Percentiles rank a stretch among this genome's conserved stretches.
Conservation (phyloP, 1,284 basidiomycete species). For the Volvariella surrecta region DNA sequence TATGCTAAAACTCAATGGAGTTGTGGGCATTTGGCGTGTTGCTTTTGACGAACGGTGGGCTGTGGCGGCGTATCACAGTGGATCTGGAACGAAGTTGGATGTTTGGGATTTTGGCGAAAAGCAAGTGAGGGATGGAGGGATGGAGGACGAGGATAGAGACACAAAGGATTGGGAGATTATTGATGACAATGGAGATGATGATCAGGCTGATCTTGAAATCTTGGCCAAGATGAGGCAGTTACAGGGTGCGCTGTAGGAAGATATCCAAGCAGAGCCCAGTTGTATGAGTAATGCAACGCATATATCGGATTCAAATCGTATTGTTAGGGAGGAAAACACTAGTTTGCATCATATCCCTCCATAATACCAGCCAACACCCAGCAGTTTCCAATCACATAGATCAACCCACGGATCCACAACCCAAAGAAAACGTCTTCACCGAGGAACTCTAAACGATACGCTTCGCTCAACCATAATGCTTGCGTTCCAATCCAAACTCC, state of each 20-base stretch:
- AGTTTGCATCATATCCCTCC: slow-evolving; percentile 32
- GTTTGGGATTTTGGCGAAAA: not conserved
- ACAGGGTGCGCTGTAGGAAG: no score
- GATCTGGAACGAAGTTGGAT: not conserved
- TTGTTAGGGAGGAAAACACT: no score
- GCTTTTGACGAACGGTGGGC: slow-evolving; percentile 88
- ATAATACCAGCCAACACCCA: slow-evolving; percentile 70
- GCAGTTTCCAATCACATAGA: slow-evolving; percentile 67
- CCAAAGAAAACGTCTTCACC: slow-evolving; percentile 64
- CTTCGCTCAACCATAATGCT: slow-evolving; percentile 79
- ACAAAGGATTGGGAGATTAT: no score
- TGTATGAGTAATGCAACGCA: no score
- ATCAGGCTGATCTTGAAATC: no score
- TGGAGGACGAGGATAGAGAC: no score
- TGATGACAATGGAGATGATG: no score
- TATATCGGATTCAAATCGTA: no score
- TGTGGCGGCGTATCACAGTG: slow-evolving; percentile 83
- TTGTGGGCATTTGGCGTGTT: slow-evolving; percentile 93
- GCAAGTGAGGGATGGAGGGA: not conserved
- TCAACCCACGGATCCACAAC: slow-evolving; percentile 74
- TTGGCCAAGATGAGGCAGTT: no score
- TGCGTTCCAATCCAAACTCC: slow-evolving; percentile 74
- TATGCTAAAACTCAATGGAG: slow-evolving; percentile 61
- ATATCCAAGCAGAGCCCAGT: no score
- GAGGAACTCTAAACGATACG: slow-evolving; percentile 85